Evolutionary conservation across 148 eudicot genomes (phyloP), one percentile per base, ranked within the genome.

Genomic region (Polygonum aviculare): DNA sequence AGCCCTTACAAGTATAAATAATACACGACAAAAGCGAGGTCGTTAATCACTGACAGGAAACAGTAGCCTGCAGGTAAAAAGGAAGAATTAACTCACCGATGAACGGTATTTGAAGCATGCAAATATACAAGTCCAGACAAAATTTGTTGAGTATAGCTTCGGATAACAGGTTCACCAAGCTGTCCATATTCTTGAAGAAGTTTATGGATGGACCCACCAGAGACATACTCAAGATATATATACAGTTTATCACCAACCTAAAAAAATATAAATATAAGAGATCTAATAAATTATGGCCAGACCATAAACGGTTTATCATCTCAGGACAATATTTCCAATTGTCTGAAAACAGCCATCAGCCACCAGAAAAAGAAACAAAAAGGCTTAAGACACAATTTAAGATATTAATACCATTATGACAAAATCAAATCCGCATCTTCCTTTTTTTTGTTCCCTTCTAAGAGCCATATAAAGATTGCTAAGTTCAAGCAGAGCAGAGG

Each of bases 201-300:
- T 81, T 88, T 86, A 75, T 85, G 79, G 77, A 90, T 85, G 55
- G 94, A 88, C 77, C 94, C 94, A 74, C 91, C 90, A 75, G 94
- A 84, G n/a, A 90, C 87, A 77, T 83, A 90, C 80, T 90, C 94
- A 69, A 90, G 77, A 41, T 85, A 88, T 69, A 90, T 87, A 48
- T 87, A 82, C 26, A 90, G 76, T 80, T 79, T 88, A 79, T 88
- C 85, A n/a, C 78, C 90, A 60, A 80, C 86, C 91, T 85, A 82
- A 48, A 67, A 44, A 2, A 72, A 3, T 44, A 44, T 44, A 15
- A 11, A 72, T 33, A 44, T 19, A 72, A 41, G 10, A 44, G 10
- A 31, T 33, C 26, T 54, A 48, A 14, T 45, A 14, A 72, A 63
- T 44, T 72, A 73, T 48, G 45, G 72, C 16, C 15, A 67, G 3